Evolutionary conservation across 2,329 filamentous ascomycete genomes (phyloP), one percentile per base, ranked within the genome.

Genomic region (Colletotrichum godetiae): DNA sequence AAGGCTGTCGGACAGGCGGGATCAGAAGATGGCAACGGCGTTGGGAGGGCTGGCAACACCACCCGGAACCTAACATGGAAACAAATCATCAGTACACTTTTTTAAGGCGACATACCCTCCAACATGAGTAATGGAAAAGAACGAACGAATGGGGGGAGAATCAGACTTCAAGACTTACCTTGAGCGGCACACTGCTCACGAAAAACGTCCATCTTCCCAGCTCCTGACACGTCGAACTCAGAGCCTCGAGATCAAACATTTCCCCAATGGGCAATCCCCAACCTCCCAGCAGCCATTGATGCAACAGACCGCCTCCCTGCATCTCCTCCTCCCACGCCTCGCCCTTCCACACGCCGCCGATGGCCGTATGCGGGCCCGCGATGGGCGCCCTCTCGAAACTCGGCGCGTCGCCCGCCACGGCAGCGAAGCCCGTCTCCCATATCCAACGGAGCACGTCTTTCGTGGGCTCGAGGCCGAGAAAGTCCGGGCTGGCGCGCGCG

Each of bases 221-320:
- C 64, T 80, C 78, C 13, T 58, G 24, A 33, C 84, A 86, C 33
- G 81, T 80, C 19, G 73, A 64, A 0, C 80, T 78, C 53, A 88
- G 70, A 3, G 72, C 77, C 60, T 87, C 84, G 13, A 88, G 74
- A 65, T 88, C 82, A 70, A 88, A 87, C 59, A 87, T 76, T 77
- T 88, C 86, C 0, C 86, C 86, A 49, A 88, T 86, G 0, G 86
- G 85, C 81, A 87, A 81, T 0, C 88, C 87, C 86, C 87, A 89
- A 0, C 86, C 86, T 0, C 83, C 85, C 1, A 88, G 78, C 12
- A 86, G 74, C 80, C 82, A 86, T 75, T 85, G 78, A 75, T 85
- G 84, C 74, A 82, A 37, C 62, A 74, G 27, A 11, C 72, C 72
- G 8, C 72, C 72, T 0, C 60, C 52, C 52, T 72, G 68, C 58